Percentiles rank a stretch among this genome's conserved stretches.
Conservation (phyloP, 768 basidiomycete species). For the Gyrodon lividus region DNA sequence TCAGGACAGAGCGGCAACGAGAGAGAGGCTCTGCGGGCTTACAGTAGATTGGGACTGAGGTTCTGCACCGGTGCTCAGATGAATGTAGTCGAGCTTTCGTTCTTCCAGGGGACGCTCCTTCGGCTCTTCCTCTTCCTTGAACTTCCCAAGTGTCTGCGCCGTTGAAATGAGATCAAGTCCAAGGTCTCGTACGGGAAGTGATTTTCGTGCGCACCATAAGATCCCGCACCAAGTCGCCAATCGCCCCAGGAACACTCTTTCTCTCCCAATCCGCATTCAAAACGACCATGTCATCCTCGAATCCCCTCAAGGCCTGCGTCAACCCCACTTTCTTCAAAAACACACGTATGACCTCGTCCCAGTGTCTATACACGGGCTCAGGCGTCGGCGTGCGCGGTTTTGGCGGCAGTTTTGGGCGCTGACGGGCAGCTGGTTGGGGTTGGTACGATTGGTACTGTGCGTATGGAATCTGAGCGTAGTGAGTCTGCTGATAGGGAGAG, state of each 20-base stretch:
- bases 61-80: slow-evolving; percentile 43
- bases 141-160: slow-evolving; percentile 30
- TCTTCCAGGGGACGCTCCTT: slow-evolving; percentile 51
- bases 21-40: slow-evolving; percentile 25
- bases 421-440: slow-evolving; percentile 25
- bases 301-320: slow-evolving; percentile 56
- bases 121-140: slow-evolving; percentile 24
- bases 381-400: slow-evolving; percentile 35
- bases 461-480: slow-evolving; percentile 35
- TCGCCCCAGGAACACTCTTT: slow-evolving; percentile 51
- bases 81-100: slow-evolving; percentile 64
- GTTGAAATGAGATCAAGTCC: not conserved
- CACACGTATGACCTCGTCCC: slow-evolving; percentile 55
- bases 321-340: slow-evolving; percentile 59
- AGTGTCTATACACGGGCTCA: slow-evolving; percentile 52
- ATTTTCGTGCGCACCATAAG: slow-evolving; percentile 44
- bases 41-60: slow-evolving; percentile 61
- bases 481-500: slow-evolving; percentile 33
- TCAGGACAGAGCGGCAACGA: not conserved
- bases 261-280: slow-evolving; percentile 66
- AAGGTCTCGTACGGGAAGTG: not conserved
- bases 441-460: slow-evolving; percentile 35
- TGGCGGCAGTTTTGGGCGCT: slow-evolving; percentile 25
- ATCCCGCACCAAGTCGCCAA: slow-evolving; percentile 49
- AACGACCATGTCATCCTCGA: slow-evolving; percentile 72